A percentile compares a stretch with the other conserved stretches of the same genome.
Conservation (phyloP, 306 rosid species). For the Bauhinia variegata region DNA sequence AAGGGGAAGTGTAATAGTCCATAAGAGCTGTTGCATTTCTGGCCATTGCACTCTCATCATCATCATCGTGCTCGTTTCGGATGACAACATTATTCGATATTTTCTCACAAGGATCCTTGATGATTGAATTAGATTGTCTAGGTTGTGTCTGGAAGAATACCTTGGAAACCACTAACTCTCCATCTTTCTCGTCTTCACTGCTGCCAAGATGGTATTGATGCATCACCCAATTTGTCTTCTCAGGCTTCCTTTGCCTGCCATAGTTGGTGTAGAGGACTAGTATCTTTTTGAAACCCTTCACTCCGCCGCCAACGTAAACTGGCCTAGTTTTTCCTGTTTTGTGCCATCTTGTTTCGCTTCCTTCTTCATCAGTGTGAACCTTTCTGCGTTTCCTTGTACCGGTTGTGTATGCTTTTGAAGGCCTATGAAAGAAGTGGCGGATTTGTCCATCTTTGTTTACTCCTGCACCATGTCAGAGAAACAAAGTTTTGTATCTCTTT, state of each 20-base stretch:
- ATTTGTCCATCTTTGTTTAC: conserved; percentile 84
- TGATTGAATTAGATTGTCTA: conserved; percentile 64
- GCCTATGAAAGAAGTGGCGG: conserved; percentile 88
- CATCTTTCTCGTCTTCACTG: conserved; percentile 87
- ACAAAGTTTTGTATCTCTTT: neutral
- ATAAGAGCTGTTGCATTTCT: conserved; percentile 41
- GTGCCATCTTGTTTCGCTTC: conserved; percentile 92
- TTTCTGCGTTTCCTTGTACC: conserved; percentile 90
- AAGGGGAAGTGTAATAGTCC: conserved; percentile 51
- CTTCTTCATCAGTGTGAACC: conserved; percentile 79
- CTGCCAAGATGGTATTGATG: conserved; percentile 93
- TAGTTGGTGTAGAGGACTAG: conserved; percentile 89
- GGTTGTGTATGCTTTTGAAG: conserved; percentile 93
- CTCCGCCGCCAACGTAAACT: conserved; percentile 39
- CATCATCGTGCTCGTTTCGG: conserved; percentile 31
- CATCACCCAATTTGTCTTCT: conserved; percentile 94
- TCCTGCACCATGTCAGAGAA: conserved; percentile 52
- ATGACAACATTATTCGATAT: conserved; percentile 5
- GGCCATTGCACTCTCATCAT: conserved; percentile 13
- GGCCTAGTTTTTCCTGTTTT: conserved; percentile 95
- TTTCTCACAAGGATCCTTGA: conserved; percentile 50
- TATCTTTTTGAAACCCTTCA: conserved; percentile 88
- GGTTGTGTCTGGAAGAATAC: conserved; percentile 90
- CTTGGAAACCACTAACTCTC: conserved; percentile 81
- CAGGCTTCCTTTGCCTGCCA: conserved; percentile 73